Percentiles rank a stretch among this genome's conserved stretches.
Conservation (phyloP, 1,284 basidiomycete genomes). For the Amylostereum areolatum region DNA sequence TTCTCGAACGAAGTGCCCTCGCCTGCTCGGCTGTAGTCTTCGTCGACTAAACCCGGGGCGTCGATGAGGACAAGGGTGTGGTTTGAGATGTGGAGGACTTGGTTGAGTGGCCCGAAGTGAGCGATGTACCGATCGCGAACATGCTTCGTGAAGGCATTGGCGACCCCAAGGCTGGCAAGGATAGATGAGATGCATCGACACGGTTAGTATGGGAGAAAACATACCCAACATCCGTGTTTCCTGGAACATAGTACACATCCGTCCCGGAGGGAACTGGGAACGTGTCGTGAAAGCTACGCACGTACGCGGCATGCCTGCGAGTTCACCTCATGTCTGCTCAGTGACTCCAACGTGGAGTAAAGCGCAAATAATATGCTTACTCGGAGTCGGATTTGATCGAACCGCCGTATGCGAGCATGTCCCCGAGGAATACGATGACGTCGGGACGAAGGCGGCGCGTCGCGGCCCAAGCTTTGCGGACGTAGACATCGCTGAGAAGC, state of each 20-base stretch:
- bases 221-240: conserved; percentile 82
- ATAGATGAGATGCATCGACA: conserved; percentile 1
- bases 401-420: conserved; percentile 71
- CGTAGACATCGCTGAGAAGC: conserved; percentile 60
- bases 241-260: conserved; percentile 67
- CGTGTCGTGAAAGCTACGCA: conserved; percentile 53
- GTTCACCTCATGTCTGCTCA: conserved; percentile 1
- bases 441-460: conserved; percentile 59
- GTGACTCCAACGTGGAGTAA: background rate
- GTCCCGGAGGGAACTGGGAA: conserved; percentile 41
- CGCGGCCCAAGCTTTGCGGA: conserved; percentile 73
- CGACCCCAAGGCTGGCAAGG: conserved; percentile 44
- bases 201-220: conserved; percentile 16
- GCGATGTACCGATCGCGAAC: conserved; percentile 47
- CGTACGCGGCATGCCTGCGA: conserved; percentile 56
- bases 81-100: conserved; percentile 47
- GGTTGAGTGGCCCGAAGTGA: conserved; percentile 54
- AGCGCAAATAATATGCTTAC: conserved; percentile 39
- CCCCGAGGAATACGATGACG: conserved; percentile 75
- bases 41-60: conserved; percentile 65
- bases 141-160: conserved; percentile 42
- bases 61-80: conserved; percentile 70
- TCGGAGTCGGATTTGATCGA: conserved; percentile 50
- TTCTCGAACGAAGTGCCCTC: conserved; percentile 43
- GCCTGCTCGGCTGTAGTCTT: conserved; percentile 66